Evolutionary conservation across 2,329 filamentous ascomycete genomes (phyloP).

Genomic region (Xylariaceae sp.): DNA sequence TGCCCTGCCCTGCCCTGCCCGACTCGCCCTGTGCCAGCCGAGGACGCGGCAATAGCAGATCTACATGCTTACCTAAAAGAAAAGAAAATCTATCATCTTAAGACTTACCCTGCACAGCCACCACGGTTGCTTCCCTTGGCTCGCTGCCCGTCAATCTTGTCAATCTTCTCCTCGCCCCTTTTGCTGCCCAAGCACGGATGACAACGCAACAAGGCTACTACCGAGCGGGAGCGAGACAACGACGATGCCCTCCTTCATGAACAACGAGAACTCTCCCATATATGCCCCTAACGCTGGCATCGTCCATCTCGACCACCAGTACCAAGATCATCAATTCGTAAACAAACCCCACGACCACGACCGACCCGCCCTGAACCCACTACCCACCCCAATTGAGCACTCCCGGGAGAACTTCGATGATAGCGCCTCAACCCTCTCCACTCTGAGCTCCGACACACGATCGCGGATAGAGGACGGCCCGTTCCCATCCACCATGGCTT

Average conservation of each 20-base stretch:
- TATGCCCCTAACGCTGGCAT: slow-evolving; percentile 30
- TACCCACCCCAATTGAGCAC: slow-evolving; percentile 35
- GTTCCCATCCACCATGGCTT: slow-evolving; percentile 53
- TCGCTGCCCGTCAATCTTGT: not conserved
- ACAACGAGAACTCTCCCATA: slow-evolving; percentile 36
- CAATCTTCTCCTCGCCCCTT: slow-evolving; percentile 1
- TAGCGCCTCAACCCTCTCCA: slow-evolving; percentile 48
- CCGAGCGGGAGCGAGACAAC: slow-evolving; percentile 32
- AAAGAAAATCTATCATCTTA: slow-evolving; percentile 1
- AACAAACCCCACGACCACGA: slow-evolving; percentile 25
- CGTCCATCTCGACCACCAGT: slow-evolving; percentile 27
- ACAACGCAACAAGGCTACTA: slow-evolving; percentile 7
- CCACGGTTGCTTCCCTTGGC: not conserved
- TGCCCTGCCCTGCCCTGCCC: not conserved
- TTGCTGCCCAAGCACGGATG: slow-evolving; percentile 9
- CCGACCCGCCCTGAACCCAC: slow-evolving; percentile 33
- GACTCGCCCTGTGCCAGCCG: too few species aligned
- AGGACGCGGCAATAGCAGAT: not conserved
- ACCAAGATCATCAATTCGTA: slow-evolving; percentile 29
- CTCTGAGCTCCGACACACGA: slow-evolving; percentile 44
- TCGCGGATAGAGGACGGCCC: slow-evolving; percentile 38
- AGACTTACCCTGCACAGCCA: not conserved
- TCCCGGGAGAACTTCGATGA: slow-evolving; percentile 49
- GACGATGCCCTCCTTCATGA: slow-evolving; percentile 53
- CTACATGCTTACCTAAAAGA: slow-evolving; percentile 12